phyloP scores from a whole-genome alignment of 768 basidiomycete species.

The Hemileccinum impolitum region DNA sequence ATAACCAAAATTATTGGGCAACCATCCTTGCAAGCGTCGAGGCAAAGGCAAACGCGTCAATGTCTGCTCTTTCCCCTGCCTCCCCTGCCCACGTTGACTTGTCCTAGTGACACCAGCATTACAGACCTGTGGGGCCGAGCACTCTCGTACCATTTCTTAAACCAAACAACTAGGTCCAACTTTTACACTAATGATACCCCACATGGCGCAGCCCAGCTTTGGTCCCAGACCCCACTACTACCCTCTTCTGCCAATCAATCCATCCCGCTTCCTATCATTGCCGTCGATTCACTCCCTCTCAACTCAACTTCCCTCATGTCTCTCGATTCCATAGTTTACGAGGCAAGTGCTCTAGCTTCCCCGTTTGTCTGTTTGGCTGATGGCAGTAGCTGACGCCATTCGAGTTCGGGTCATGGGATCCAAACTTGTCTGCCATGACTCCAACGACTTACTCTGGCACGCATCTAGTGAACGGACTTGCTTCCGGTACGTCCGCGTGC shows the following conservation, averaged over 20 bases:
- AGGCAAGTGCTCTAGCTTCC: constrained; percentile 38
- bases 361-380: constrained; percentile 5
- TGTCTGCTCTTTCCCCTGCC: constrained; percentile 38
- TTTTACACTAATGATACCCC: constrained; percentile 56
- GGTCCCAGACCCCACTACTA: constrained; percentile 54
- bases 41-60: constrained; percentile 50
- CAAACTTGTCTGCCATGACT: constrained; percentile 65
- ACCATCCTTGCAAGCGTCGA: constrained; percentile 52
- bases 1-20: constrained; percentile 53
- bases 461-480: constrained; percentile 51
- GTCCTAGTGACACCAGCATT: constrained; percentile 55
- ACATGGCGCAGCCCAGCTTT: constrained; percentile 73
- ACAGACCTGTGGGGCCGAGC: constrained; percentile 63
- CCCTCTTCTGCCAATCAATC: constrained; percentile 47
- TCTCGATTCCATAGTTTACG: constrained; percentile 51
- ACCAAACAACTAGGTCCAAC: constrained; percentile 54
- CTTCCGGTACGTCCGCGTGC: constrained; percentile 56
- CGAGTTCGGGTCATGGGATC: constrained; percentile 75
- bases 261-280: constrained; percentile 67
- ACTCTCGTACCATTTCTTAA: constrained; percentile 72
- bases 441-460: constrained; percentile 66
- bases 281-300: constrained; percentile 51
- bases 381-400: constrained; percentile 50
- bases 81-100: not conserved
- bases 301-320: constrained; percentile 39